phyloP scores from a whole-genome alignment of 2,329 filamentous ascomycete species.

The Arthrobotrys sphaeroides region DNA sequence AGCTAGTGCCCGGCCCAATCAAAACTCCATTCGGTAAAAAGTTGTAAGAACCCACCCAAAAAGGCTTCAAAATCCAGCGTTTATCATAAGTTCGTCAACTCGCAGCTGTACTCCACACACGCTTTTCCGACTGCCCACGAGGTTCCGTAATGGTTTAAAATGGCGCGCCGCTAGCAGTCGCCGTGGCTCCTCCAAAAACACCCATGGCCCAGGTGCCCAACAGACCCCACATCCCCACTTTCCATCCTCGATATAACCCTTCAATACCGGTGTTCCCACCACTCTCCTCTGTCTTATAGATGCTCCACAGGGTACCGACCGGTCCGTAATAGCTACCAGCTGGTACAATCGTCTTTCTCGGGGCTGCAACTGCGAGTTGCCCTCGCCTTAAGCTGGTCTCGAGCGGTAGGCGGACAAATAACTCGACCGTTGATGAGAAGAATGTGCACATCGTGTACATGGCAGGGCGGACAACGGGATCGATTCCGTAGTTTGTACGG shows the following conservation, averaged over 20 bases:
- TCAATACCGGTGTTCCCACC: conserved; percentile 63
- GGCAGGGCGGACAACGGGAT: conserved; percentile 80
- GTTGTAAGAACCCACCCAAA: not conserved
- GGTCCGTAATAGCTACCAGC: conserved; percentile 85
- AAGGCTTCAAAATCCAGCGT: conserved; percentile 26
- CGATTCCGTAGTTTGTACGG: conserved; percentile 83
- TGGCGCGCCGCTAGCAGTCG: conserved; percentile 56
- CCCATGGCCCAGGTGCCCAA: conserved; percentile 67
- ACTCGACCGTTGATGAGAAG: conserved; percentile 78
- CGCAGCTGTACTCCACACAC: no score
- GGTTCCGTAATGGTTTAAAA: conserved; percentile 19
- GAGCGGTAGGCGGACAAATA: conserved; percentile 86
- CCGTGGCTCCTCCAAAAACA: conserved; percentile 60
- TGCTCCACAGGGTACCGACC: conserved; percentile 88
- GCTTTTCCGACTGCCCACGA: no score
- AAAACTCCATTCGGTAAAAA: conserved; percentile 29
- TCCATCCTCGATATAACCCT: conserved; percentile 69
- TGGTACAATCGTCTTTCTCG: conserved; percentile 78
- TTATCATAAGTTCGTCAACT: conserved; percentile 37
- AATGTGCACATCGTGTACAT: conserved; percentile 86
- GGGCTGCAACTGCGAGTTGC: conserved; percentile 74
- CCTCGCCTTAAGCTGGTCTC: conserved; percentile 91
- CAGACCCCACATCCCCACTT: conserved; percentile 68
- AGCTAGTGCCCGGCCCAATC: not conserved
- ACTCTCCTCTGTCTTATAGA: conserved; percentile 81